Base-by-base conservation (phyloP, 1,139 yeast genomes). In the Zygoascus hellenicus region DNA sequence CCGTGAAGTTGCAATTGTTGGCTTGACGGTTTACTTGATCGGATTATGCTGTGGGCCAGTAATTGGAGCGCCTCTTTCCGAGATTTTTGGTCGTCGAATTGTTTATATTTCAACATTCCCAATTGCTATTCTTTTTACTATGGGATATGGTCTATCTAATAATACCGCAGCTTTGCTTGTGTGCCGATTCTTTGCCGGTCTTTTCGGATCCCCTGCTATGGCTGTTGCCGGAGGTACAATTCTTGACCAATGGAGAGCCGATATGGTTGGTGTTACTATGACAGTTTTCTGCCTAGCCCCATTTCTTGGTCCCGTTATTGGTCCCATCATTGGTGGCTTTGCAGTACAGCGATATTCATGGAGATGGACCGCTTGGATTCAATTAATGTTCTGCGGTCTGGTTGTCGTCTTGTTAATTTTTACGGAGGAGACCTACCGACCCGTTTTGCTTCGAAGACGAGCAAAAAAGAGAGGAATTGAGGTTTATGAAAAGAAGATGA, bases 351-450 rank as follows among this genome's bases (percentile, higher is more conserved):
- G 73, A 46, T 76, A 81, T 60, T 79, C 80, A 50, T 83, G 94
- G 88, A 72, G 79, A 62, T 86, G 95, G 94, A 67, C 81, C 15
- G 71, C 81, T 71, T 85, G 92, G 90, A 81, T 84, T 36, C 78
- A 80, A 55, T 67, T 85, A 53, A 81, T 84, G 76, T 78, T 83
- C 56, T 80, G 83, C 38, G 94, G 90, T 32, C 68, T 74, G n/a
- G 47, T 51, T 30, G 48, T 48, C 13, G 43, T 53, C 14, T 46
- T 53, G 11, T 46, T 58, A 16, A 41, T 54, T 41, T 56, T 54
- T 38, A 51, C 58, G 31, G 57, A 60, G 13, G 64, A 60, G 49
- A 55, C 64, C 2, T 55, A 56, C 16, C 50, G 54, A 6, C 53
- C 52, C 3, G 56, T 50, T 14, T 36, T 58, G 40, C 50, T 58